Conservation (phyloP, 2,329 filamentous ascomycete species). For the Hypoxylon sp. region DNA sequence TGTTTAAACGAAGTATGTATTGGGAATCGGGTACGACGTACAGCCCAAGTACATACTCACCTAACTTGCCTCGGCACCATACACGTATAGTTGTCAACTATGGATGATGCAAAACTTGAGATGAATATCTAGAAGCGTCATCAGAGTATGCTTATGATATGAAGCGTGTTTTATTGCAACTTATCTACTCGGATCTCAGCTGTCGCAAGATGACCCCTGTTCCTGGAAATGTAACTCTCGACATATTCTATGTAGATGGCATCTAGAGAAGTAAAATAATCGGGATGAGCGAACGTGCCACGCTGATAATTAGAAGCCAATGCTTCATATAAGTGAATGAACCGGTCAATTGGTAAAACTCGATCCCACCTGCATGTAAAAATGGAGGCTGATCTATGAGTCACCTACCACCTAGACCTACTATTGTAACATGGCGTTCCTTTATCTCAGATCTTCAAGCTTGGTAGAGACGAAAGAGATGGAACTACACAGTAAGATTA, state of each 20-base stretch:
- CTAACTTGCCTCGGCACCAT: neutral
- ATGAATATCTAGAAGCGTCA: neutral
- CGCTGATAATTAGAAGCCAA: conserved; percentile 2
- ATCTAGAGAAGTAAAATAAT: neutral
- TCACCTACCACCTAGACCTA: conserved; percentile 9
- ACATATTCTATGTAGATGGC: neutral
- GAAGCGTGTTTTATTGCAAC: conserved; percentile 1
- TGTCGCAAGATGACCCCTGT: conserved; percentile 11
- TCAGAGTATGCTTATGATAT: neutral
- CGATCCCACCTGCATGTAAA: neutral
- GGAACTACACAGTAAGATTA: conserved; percentile 13
- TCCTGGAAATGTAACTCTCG: conserved; percentile 1
- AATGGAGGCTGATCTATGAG: conserved; percentile 9
- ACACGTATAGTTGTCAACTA: conserved; percentile 14
- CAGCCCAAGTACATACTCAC: conserved; percentile 9
- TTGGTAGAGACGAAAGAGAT: conserved; percentile 8
- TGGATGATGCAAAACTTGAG: conserved; percentile 24
- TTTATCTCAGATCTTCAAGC: conserved; percentile 24
- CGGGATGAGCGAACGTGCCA: neutral
- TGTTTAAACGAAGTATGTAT: conserved; percentile 8
- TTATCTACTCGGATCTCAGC: neutral
- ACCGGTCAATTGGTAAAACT: conserved; percentile 1
- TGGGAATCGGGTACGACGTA: conserved; percentile 13
- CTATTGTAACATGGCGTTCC: neutral
- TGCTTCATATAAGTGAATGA: conserved; percentile 11